Percentiles rank a stretch among this genome's conserved stretches.
phyloP scores from a whole-genome alignment of 805 yeast species.

The Cephaloascus fragrans region DNA sequence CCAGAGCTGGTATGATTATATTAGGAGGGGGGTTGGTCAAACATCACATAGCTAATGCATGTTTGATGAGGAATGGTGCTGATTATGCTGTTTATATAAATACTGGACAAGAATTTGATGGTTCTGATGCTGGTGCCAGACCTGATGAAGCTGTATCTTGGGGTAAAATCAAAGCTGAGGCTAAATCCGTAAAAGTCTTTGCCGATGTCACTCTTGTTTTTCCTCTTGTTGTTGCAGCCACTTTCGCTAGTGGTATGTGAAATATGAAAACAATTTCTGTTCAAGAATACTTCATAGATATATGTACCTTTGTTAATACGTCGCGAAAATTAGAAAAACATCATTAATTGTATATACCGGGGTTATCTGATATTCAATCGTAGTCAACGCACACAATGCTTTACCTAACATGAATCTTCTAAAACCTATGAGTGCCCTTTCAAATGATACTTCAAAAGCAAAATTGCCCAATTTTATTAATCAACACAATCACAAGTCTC shows the following conservation, averaged over 20 bases:
- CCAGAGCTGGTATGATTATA: slow-evolving; percentile 89
- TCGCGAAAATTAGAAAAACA: too few relatives aligned
- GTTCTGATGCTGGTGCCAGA: slow-evolving; percentile 98
- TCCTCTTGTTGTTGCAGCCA: slow-evolving; percentile 96
- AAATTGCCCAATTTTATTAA: too few relatives aligned
- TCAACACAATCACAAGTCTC: slow-evolving; percentile 39
- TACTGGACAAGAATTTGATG: slow-evolving; percentile 98
- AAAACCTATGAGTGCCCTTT: too few relatives aligned
- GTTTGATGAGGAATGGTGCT: slow-evolving; percentile 98
- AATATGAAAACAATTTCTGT: too few relatives aligned
- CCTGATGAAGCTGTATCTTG: slow-evolving; percentile 98
- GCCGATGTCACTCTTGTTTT: slow-evolving; percentile 93
- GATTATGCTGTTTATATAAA: slow-evolving; percentile 95
- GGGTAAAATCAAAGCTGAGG: slow-evolving; percentile 98
- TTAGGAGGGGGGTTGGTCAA: slow-evolving; percentile 95
- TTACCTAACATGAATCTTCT: too few relatives aligned
- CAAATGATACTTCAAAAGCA: too few relatives aligned
- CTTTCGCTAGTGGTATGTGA: slow-evolving; percentile 61
- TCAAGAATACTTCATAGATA: too few relatives aligned
- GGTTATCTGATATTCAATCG: too few relatives aligned
- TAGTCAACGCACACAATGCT: too few relatives aligned
- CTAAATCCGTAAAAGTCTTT: slow-evolving; percentile 82
- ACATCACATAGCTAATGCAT: slow-evolving; percentile 97
- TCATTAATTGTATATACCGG: too few relatives aligned
- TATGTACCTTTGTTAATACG: too few relatives aligned